Percentiles rank a stretch among this genome's conserved stretches.
Conservation (phyloP, 441 rosid species). For the Corymbia citriodora region DNA sequence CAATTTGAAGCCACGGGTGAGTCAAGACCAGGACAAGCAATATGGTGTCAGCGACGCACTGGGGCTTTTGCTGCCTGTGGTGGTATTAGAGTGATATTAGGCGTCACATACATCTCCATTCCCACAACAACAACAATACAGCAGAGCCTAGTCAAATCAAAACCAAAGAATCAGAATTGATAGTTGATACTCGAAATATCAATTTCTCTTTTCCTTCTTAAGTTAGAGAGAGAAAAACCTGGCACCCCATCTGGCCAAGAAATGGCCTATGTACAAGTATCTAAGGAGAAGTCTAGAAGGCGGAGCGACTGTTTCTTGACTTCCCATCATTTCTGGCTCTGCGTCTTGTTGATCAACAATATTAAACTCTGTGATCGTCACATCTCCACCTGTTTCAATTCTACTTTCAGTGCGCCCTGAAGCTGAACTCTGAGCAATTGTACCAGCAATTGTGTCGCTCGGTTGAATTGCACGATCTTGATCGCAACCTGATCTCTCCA, state of each 20-base stretch:
- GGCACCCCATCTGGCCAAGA: constrained; percentile 87
- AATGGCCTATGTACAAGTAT: constrained; percentile 53
- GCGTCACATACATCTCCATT: not conserved
- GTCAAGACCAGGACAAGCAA: not conserved
- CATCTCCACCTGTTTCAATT: not conserved
- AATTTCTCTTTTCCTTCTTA: not conserved
- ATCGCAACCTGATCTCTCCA: not conserved
- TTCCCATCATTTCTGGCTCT: not conserved
- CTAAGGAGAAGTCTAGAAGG: constrained; percentile 29
- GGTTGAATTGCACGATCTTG: not conserved
- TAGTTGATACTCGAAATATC: not conserved
- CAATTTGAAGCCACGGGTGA: not conserved
- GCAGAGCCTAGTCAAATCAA: not conserved
- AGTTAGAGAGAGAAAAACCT: constrained; percentile 31
- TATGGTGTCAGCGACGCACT: not conserved
- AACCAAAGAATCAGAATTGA: not conserved
- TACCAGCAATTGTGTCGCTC: not conserved
- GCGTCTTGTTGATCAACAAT: not conserved
- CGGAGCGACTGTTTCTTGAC: not conserved
- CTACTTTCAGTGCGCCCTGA: not conserved
- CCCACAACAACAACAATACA: not conserved
- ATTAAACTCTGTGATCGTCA: not conserved
- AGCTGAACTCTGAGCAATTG: not conserved
- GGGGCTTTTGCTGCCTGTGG: not conserved
- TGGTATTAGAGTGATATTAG: not conserved